Evolutionary conservation across 2,329 filamentous ascomycete genomes (phyloP).

Genomic region (Chaetomium strumarium): DNA sequence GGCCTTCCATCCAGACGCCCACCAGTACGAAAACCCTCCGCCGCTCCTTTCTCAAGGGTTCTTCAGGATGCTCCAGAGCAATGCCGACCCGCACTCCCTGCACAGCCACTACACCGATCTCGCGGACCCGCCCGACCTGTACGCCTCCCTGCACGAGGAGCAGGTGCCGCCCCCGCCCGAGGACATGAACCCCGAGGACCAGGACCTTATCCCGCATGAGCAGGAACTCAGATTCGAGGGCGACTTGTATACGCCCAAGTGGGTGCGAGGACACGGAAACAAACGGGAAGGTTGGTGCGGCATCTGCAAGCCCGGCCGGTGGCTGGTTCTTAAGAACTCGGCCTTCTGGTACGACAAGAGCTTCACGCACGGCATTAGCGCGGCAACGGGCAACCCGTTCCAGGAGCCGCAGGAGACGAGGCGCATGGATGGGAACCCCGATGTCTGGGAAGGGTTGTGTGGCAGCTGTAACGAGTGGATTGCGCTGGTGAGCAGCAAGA

Average conservation of each 20-base stretch:
- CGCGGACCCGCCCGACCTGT: slow-evolving; percentile 70
- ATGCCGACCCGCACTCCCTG: slow-evolving; percentile 61
- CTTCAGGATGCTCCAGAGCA: slow-evolving; percentile 69
- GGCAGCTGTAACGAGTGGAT: slow-evolving; percentile 77
- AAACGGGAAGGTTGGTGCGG: slow-evolving; percentile 88
- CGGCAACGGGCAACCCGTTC: slow-evolving; percentile 72
- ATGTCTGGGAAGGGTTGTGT: slow-evolving; percentile 76
- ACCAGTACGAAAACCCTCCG: slow-evolving; percentile 53
- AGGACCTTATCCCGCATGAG: slow-evolving; percentile 69
- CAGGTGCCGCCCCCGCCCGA: slow-evolving; percentile 68
- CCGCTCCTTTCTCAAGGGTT: slow-evolving; percentile 64
- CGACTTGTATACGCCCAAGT: slow-evolving; percentile 76
- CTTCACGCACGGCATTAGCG: slow-evolving; percentile 81
- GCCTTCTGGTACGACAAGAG: slow-evolving; percentile 93
- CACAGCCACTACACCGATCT: slow-evolving; percentile 67
- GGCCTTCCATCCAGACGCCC: slow-evolving; percentile 45
- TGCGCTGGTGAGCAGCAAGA: slow-evolving; percentile 75
- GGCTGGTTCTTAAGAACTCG: slow-evolving; percentile 84
- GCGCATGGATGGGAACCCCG: slow-evolving; percentile 72
- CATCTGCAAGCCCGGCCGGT: slow-evolving; percentile 77
- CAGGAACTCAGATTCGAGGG: slow-evolving; percentile 74
- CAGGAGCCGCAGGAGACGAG: slow-evolving; percentile 69
- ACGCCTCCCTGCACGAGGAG: slow-evolving; percentile 67
- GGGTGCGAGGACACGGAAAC: slow-evolving; percentile 80
- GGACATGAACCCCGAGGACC: slow-evolving; percentile 74